Base-by-base conservation (phyloP, 495 filamentous ascomycete species). In the Pseudevernia furfuracea region DNA sequence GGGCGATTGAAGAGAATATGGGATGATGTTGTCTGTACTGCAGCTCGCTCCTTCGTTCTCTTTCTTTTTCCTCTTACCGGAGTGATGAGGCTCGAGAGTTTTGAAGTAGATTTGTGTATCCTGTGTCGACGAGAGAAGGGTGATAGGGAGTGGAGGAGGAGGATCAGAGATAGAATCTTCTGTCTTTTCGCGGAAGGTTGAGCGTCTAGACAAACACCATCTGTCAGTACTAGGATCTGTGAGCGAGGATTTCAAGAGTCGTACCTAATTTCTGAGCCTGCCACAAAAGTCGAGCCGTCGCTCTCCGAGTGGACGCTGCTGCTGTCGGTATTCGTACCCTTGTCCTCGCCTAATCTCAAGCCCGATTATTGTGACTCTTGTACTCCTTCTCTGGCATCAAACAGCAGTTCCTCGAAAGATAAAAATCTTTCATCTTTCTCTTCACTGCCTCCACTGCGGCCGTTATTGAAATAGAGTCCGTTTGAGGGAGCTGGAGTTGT, bases 41-140 rank as follows among this genome's bases (percentile, higher is more conserved):
- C 23, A 17, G 6, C 36, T 4, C 23, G n/a, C 8, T 39, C 15
- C 34, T 58, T n/a, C 39, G 17, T 58, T 41, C 19, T 3, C 44
- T 48, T 48, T 48, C 44, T 48, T 39, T 28, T 59, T 59, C 25
- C 32, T 32, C 34, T 23, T 19, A 62, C 34, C 32, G 34, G n/a
- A 62, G 48, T 62, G 10, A 62, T 23, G 23, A 62, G 60, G n/a
- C n/a, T 62, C 60, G 60, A 55, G 41, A 55, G 41, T 39, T 62
- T 56, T 62, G 48, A 62, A 38, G 36, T n/a, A 7, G 37, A 37
- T 53, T 23, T 62, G 0, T 55, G 2, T 52, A 55, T 62, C 19
- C 1, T 25, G n/a, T 62, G 5, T 55, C 48, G 30, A 56, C 21
- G 34, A 62, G 48, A 62, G 48, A 21, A 28, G 9, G 23, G 9